A percentile compares a stretch with the other conserved stretches of the same genome.
These are phyloP conservation scores for Nicotiana benthamiana DNA, from an alignment of 257 asterid genomes.

Conservation along the genomic window DNA sequence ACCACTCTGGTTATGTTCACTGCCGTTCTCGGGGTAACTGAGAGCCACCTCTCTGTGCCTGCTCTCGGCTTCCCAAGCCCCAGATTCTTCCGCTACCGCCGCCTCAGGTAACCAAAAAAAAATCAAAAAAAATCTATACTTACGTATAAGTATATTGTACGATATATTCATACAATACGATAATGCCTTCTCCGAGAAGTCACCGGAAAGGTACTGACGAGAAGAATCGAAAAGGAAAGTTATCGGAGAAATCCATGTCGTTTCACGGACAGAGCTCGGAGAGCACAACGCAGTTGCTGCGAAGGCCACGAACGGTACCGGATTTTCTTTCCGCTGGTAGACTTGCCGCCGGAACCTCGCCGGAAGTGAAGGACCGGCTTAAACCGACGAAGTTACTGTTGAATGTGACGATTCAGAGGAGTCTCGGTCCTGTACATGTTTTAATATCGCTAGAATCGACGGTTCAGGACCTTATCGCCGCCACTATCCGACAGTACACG, in stretches of 20 bases:
- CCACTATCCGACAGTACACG: conserved; percentile 52
- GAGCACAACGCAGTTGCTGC: conserved; percentile 16
- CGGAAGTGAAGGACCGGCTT: conserved; percentile 13
- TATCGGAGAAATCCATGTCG: conserved; percentile 53
- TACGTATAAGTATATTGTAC: not conserved
- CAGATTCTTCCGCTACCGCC: conserved; percentile 42
- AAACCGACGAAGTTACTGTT: conserved; percentile 62
- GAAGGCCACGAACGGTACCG: conserved; percentile 75
- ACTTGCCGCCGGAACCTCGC: not conserved
- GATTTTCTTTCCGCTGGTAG: conserved; percentile 26
- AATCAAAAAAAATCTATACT: not conserved
- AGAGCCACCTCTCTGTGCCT: conserved; percentile 25
- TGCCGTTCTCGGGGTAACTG: conserved; percentile 32
- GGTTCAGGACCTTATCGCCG: conserved; percentile 61
- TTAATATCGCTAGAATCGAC: conserved; percentile 63
- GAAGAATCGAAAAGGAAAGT: conserved; percentile 45
- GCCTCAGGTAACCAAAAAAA: conserved; percentile 20
- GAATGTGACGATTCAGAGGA: conserved; percentile 77
- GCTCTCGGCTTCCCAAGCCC: conserved; percentile 39
- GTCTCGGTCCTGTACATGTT: conserved; percentile 71
- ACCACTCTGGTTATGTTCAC: conserved; percentile 30
- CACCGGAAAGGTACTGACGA: conserved; percentile 42
- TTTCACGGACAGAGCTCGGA: conserved; percentile 35
- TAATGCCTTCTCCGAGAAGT: conserved; percentile 65
- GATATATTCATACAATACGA: too few species aligned